A percentile compares a stretch with the other conserved stretches of the same genome.
Conservation (phyloP, 2,329 filamentous ascomycete genomes). For the Cordyceps fumosorosea region DNA sequence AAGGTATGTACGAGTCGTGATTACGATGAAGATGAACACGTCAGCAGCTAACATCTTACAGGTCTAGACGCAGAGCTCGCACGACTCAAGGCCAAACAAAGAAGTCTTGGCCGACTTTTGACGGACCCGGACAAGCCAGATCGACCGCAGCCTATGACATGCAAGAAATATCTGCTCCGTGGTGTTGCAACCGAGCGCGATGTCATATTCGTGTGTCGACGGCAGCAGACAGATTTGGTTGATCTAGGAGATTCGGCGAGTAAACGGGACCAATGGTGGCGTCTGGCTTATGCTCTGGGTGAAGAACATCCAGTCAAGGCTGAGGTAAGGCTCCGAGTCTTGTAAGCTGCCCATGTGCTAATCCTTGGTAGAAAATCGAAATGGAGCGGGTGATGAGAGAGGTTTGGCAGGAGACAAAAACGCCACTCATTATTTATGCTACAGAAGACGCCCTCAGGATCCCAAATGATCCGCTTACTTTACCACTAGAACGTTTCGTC, state of each 20-base stretch:
- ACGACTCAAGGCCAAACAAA: conserved; percentile 28
- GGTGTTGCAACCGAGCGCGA: conserved; percentile 43
- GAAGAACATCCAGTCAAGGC: conserved; percentile 36
- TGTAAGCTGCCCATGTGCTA: conserved; percentile 16
- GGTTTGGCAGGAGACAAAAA: conserved; percentile 42
- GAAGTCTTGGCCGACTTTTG: conserved; percentile 33
- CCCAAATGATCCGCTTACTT: conserved; percentile 30
- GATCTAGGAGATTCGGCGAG: conserved; percentile 31
- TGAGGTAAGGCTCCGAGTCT: conserved; percentile 34
- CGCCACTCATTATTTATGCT: conserved; percentile 46
- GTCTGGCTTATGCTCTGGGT: conserved; percentile 35
- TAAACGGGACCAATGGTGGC: conserved; percentile 49
- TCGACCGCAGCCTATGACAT: conserved; percentile 31
- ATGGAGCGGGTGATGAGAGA: conserved; percentile 38
- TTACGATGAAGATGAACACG: no score
- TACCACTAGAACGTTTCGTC: conserved; percentile 38
- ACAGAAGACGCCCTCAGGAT: conserved; percentile 40
- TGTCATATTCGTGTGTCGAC: conserved; percentile 44
- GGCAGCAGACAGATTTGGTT: conserved; percentile 34
- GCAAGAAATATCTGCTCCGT: conserved; percentile 43
- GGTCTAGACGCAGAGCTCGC: conserved; percentile 26
- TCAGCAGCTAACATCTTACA: conserved; percentile 20
- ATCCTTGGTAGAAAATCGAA: conserved; percentile 36
- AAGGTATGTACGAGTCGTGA: conserved; percentile 23
- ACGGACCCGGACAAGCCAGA: conserved; percentile 32